Conservation (phyloP, 345 rosid genomes). For the Gossypium rotundifolium region DNA sequence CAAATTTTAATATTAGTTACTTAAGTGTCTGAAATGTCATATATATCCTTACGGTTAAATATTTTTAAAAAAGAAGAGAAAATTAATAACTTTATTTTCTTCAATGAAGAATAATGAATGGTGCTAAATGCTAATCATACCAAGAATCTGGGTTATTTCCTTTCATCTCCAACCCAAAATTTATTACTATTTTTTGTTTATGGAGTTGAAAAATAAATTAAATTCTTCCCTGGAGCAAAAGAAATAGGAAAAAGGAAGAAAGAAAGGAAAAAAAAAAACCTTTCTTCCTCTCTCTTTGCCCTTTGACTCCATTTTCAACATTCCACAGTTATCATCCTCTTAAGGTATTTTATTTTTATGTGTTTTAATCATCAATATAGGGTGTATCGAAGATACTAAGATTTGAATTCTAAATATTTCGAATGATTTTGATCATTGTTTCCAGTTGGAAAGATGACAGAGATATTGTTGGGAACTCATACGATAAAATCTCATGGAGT, state of each 20-base stretch:
- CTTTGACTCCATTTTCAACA: neutral
- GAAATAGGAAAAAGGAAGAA: neutral
- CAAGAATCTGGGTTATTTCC: neutral
- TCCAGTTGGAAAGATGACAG: slow-evolving; percentile 28
- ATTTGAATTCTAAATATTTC: neutral
- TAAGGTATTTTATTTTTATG: neutral
- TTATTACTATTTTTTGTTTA: neutral
- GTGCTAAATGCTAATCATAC: neutral
- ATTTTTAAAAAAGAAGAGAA: neutral
- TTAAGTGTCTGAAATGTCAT: neutral
- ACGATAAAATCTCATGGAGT: slow-evolving; percentile 47
- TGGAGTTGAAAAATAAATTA: neutral
- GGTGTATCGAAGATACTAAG: too few species aligned
- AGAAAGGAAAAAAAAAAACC: neutral
- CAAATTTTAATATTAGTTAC: neutral
- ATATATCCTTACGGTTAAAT: neutral
- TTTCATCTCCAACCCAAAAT: neutral
- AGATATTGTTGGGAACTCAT: slow-evolving; percentile 33
- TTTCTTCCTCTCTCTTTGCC: neutral
- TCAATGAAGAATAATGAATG: neutral
- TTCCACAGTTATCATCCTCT: neutral
- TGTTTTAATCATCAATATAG: too few species aligned
- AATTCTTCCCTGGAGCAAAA: neutral
- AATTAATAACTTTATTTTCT: neutral
- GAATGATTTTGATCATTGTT: neutral